Evolutionary conservation across 306 rosid genomes (phyloP), one percentile per base, ranked within the genome.

Genomic region (Prunus kanzakura): DNA sequence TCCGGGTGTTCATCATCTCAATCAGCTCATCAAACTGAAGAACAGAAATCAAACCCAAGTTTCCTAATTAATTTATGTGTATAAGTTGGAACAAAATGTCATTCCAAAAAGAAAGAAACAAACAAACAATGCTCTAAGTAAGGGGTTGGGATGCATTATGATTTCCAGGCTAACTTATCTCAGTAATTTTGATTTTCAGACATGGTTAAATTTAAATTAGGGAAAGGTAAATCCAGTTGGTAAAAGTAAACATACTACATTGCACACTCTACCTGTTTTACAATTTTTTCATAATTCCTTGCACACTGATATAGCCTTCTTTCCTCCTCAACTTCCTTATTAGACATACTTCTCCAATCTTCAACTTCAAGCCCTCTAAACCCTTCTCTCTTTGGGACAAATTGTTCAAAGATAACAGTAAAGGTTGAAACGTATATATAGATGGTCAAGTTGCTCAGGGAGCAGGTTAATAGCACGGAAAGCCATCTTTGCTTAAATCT

Each of bases 11-110:
- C 80, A 81, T 74, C 41, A 81, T 78, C 71, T 63, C 83, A 58
- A 83, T 71, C 22, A 86, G 70, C 51, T 86, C 82, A 12, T 86
- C 89, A 49, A 81, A 86, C 87, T 86, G 72, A 76, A 27, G 27
- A 56, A 29, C 15, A 25, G 14, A 46, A 22, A 45, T 49, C 18
- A 60, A 11, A 61, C 62, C 12, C 13, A 56, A 56, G 43, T 38
- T 7, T 38, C 43, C 43, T 6, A 7, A 38, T 38, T 2, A 38
- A 38, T 38, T 38, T 6, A 35, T 35, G 9, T 7, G 43, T 10
- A 52, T 18, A 15, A 16, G 19, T 52, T n/a, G 57, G 7, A 52
- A 52, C 19, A 18, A 52, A 52, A 67, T 3, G 7, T 55, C 47
- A 11, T 35, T 41, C 56, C 51, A 3, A 67, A 4, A 45, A 67